These are phyloP conservation scores for Penicillium mononematosum DNA, from an alignment of 495 filamentous ascomycete species.

Conservation along the genomic window DNA sequence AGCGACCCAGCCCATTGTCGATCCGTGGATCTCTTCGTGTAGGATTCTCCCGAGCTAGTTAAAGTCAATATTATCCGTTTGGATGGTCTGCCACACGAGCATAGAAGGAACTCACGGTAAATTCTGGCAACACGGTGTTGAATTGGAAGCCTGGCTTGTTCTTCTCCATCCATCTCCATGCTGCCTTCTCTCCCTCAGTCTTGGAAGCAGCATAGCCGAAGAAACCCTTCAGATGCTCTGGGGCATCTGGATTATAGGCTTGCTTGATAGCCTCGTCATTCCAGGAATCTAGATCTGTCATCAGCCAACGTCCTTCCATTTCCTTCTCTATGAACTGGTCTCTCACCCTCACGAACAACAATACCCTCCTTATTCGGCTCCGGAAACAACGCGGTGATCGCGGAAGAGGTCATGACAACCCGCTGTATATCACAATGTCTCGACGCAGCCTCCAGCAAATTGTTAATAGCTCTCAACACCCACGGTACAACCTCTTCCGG, in stretches of 20 bases:
- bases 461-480: slow-evolving; percentile 6
- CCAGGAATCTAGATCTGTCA: slow-evolving; percentile 33
- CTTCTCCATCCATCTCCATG: slow-evolving; percentile 54
- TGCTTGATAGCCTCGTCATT: slow-evolving; percentile 46
- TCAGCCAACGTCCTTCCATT: background rate
- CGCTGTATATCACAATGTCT: slow-evolving; percentile 1
- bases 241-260: slow-evolving; percentile 37
- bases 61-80: background rate
- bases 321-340: background rate
- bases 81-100: background rate
- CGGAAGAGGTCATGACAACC: slow-evolving; percentile 11
- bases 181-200: slow-evolving; percentile 48
- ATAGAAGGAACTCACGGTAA: slow-evolving; percentile 28
- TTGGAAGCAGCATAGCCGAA: slow-evolving; percentile 59
- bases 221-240: slow-evolving; percentile 14
- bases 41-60: slow-evolving; percentile 6
- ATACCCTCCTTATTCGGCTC: slow-evolving; percentile 8
- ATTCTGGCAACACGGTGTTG: slow-evolving; percentile 52
- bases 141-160: slow-evolving; percentile 49
- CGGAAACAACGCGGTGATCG: slow-evolving; percentile 3
- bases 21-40: slow-evolving; percentile 5
- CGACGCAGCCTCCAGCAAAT: slow-evolving; percentile 11
- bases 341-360: slow-evolving; percentile 4
- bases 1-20: slow-evolving; percentile 7
- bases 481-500: slow-evolving; percentile 44